phyloP scores from a whole-genome alignment of 768 basidiomycete genomes.

The Agaricus sinodeliciosus region DNA sequence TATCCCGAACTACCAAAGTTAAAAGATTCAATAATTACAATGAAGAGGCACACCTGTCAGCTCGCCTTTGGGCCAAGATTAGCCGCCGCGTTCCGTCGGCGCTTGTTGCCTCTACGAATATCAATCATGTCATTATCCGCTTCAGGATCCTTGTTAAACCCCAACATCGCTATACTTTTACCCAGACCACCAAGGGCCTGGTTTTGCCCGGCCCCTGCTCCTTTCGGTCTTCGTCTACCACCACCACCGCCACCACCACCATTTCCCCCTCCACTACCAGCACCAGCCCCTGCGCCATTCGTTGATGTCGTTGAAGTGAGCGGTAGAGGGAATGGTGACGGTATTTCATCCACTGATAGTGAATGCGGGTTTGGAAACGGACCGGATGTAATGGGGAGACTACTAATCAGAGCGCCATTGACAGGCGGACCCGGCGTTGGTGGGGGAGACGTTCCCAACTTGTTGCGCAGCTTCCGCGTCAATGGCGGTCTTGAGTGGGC shows the following conservation, averaged over 20 bases:
- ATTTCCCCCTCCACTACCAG: constrained; percentile 16
- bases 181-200: constrained; percentile 64
- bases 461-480: constrained; percentile 81
- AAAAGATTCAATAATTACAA: too few species aligned
- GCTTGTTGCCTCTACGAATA: constrained; percentile 37
- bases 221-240: constrained; percentile 46
- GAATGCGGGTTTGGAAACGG: constrained; percentile 80
- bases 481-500: constrained; percentile 73
- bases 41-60: background rate
- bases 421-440: constrained; percentile 58
- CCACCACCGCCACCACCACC: constrained; percentile 20
- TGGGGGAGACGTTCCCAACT: constrained; percentile 70
- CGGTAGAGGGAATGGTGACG: constrained; percentile 50
- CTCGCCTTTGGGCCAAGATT: constrained; percentile 3
- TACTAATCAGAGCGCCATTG: constrained; percentile 24
- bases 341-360: constrained; percentile 78
- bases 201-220: constrained; percentile 47
- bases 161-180: constrained; percentile 59
- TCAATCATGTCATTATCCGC: constrained; percentile 72
- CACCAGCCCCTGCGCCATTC: constrained; percentile 13
- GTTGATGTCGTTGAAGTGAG: constrained; percentile 17
- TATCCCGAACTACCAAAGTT: too few species aligned
- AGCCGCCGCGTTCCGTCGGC: too few species aligned
- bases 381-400: constrained; percentile 58
- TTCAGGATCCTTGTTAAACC: constrained; percentile 57